Evolutionary conservation across 116 monocot genomes (phyloP).

Genomic region (Dioscorea cayenensis): DNA sequence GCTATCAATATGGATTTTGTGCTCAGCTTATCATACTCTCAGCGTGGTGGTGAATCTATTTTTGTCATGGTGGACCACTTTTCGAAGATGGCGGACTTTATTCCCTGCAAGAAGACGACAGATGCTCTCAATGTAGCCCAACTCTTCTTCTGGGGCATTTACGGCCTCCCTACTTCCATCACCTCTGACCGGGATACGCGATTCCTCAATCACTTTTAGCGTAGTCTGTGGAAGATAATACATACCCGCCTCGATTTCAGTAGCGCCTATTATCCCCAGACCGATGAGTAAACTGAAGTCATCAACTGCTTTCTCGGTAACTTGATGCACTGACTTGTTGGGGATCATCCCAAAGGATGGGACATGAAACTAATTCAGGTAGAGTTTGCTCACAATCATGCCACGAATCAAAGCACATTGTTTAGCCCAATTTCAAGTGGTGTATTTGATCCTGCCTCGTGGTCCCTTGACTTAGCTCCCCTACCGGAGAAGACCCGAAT

Average conservation of each 20-base stretch:
- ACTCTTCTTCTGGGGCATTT: not conserved
- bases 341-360: slow-evolving; percentile 2
- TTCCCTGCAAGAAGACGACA: not conserved
- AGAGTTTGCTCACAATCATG: too few species aligned
- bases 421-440: not conserved
- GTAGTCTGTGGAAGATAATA: not conserved
- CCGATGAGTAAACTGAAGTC: not conserved
- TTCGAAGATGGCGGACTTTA: slow-evolving; percentile 4
- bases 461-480: slow-evolving; percentile 1
- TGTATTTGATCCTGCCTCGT: not conserved
- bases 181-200: not conserved
- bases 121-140: slow-evolving; percentile 6
- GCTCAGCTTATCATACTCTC: too few species aligned
- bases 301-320: too few species aligned
- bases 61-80: too few species aligned
- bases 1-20: too few species aligned
- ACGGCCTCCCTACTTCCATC: not conserved
- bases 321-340: slow-evolving; percentile 1
- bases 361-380: too few species aligned
- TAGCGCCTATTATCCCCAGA: slow-evolving; percentile 1
- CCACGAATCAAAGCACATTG: not conserved
- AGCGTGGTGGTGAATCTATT: too few species aligned
- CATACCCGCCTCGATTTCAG: not conserved
- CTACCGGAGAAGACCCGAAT: not conserved
- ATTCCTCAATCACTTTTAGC: slow-evolving; percentile 1